phyloP scores from a whole-genome alignment of 2,329 filamentous ascomycete species.

The Pseudopyricularia cyperi region DNA sequence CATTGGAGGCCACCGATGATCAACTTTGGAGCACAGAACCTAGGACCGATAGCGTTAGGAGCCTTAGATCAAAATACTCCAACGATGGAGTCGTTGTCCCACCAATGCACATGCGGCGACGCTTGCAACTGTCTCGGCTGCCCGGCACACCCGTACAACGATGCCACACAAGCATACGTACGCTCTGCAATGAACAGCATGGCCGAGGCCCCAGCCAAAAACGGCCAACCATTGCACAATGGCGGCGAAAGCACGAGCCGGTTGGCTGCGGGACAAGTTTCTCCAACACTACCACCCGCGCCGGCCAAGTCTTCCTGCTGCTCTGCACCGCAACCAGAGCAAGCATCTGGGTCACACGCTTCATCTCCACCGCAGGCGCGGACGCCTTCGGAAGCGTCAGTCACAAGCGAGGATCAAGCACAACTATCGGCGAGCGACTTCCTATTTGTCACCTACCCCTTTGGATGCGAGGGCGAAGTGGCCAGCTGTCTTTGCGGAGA shows the following conservation, averaged over 20 bases:
- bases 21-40: neutral
- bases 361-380: constrained; percentile 24
- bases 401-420: constrained; percentile 35
- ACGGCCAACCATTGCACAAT: neutral
- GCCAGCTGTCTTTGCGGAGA: constrained; percentile 47
- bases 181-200: constrained; percentile 8
- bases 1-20: constrained; percentile 8
- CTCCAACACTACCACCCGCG: neutral
- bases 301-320: neutral
- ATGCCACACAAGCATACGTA: constrained; percentile 8
- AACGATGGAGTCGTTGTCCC: neutral
- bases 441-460: constrained; percentile 36
- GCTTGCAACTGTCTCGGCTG: constrained; percentile 12
- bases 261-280: neutral
- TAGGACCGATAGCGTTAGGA: neutral
- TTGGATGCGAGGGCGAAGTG: constrained; percentile 8
- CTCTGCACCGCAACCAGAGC: neutral
- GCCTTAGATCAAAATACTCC: neutral
- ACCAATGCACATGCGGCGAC: constrained; percentile 12
- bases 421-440: constrained; percentile 37
- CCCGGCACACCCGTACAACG: constrained; percentile 11
- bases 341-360: constrained; percentile 2
- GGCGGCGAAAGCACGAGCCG: neutral
- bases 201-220: constrained; percentile 5
- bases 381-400: constrained; percentile 34